Percentiles rank a stretch among this genome's conserved stretches.
These are phyloP conservation scores for Cinnamomum chago DNA, from an alignment of 164 flowering plant genomes.

Conservation along the genomic window DNA sequence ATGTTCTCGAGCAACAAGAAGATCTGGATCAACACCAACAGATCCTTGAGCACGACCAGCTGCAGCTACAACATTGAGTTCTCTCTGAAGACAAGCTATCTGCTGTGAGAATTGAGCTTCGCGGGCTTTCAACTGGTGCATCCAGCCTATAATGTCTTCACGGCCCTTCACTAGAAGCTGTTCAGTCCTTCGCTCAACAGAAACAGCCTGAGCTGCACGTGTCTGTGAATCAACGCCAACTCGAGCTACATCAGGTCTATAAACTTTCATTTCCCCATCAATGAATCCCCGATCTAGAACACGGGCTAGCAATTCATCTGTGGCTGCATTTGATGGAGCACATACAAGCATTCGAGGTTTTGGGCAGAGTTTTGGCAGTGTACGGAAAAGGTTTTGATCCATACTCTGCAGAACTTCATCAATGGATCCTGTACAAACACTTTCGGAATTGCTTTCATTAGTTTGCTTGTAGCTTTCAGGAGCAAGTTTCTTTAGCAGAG, in stretches of 20 bases:
- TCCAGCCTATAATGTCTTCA: conserved; percentile 70
- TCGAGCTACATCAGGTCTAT: conserved; percentile 94
- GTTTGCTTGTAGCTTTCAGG: conserved; percentile 86
- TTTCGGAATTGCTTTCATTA: conserved; percentile 56
- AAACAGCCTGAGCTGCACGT: conserved; percentile 97
- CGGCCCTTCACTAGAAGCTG: conserved; percentile 64
- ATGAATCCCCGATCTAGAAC: conserved; percentile 98
- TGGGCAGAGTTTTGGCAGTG: conserved; percentile 89
- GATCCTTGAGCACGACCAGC: conserved; percentile 85
- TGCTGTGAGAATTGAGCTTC: conserved; percentile 70
- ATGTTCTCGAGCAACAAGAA: conserved; percentile 81
- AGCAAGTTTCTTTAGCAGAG: conserved; percentile 84
- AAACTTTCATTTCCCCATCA: conserved; percentile 97
- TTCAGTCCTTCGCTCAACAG: conserved; percentile 97
- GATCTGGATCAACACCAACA: conserved; percentile 94
- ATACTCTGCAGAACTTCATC: conserved; percentile 92
- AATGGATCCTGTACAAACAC: conserved; percentile 61
- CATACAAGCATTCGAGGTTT: conserved; percentile 98
- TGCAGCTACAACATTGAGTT: conserved; percentile 69
- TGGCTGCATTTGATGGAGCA: conserved; percentile 99
- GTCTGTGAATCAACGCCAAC: conserved; percentile 96
- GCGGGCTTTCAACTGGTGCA: conserved; percentile 61
- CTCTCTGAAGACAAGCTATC: conserved; percentile 66
- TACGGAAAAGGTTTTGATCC: conserved; percentile 89
- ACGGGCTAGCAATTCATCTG: conserved; percentile 91